Base-by-base conservation (phyloP, 2,329 filamentous ascomycete genomes). In the Rhynchosporium agropyri region DNA sequence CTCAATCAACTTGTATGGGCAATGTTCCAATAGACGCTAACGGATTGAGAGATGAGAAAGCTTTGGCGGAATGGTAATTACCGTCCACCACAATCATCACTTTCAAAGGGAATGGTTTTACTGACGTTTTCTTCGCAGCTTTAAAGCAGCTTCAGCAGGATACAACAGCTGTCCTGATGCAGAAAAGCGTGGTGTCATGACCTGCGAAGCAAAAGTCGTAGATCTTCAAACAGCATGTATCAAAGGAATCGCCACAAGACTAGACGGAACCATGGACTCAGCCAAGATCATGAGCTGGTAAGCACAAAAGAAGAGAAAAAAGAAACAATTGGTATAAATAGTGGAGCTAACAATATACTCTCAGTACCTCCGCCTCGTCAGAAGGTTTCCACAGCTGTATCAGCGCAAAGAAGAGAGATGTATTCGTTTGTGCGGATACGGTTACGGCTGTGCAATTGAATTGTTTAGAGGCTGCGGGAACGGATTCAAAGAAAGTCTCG, bases 401-500 rank as follows among this genome's bases (percentile, higher is more conserved):
- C 33, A 13, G 36, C 36, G 36, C 51, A 4, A 54, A 36, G n/a
- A 54, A 54, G 51, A 33, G 36, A 6, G 50, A 38, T 26, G 1
- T 54, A 6, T 33, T 40, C 3, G 51, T 8, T 2, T 54, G 51
- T 20, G 51, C 36, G n/a, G 51, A 54, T 42, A 33, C 51, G 13
- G 51, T 54, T 15, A 54, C n/a, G 10, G 20, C 26, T 13, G 40
- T 28, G 20, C 33, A 54, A 36, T 20, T n/a, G 3, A 33, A 28
- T 10, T 54, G 51, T 42, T 54, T 54, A 15, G 15, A 7, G 36
- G 29, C 9, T 42, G 51, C 51, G 3, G 51, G 51, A 2, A 54
- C 51, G 13, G 51, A 54, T 15, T 36, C 38, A 33, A 54, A 54
- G 36, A 40, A 54, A n/a, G 51, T 54, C 26, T 54, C 51, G 7